These are phyloP conservation scores for Sphagnurus paluster DNA, from an alignment of 1,284 basidiomycete species.

Conservation along the genomic window DNA sequence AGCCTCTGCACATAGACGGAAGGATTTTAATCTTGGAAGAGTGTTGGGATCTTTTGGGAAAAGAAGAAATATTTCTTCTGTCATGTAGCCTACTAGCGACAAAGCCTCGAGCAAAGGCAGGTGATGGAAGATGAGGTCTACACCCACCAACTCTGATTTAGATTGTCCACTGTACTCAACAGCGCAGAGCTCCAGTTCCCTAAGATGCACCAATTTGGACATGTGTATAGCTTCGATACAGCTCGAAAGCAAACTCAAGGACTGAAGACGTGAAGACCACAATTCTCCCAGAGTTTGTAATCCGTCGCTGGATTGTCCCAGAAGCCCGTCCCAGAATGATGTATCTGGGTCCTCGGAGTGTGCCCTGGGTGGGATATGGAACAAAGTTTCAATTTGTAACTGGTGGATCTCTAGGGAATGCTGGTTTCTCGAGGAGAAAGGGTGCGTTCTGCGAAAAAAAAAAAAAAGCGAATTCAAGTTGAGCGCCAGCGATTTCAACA, in stretches of 20 bases:
- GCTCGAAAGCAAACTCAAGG: constrained; percentile 28
- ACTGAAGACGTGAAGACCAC: constrained; percentile 24
- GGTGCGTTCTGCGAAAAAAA: constrained; percentile 1
- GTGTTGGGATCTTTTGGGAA: constrained; percentile 26
- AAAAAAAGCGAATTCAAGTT: too few species aligned
- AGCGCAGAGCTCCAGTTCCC: constrained; percentile 32
- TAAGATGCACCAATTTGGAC: constrained; percentile 30
- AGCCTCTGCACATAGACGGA: constrained; percentile 32
- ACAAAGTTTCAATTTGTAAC: constrained; percentile 10
- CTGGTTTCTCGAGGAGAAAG: background rate
- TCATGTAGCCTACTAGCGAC: constrained; percentile 31
- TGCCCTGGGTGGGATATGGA: constrained; percentile 10
- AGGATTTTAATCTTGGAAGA: constrained; percentile 32
- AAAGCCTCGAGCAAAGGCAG: constrained; percentile 32
- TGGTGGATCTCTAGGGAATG: constrained; percentile 2
- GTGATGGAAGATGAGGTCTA: constrained; percentile 37
- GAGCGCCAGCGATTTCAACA: background rate
- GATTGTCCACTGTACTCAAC: constrained; percentile 17
- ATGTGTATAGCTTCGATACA: constrained; percentile 33
- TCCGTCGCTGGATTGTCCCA: background rate
- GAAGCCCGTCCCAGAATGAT: constrained; percentile 1
- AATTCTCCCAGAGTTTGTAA: constrained; percentile 1
- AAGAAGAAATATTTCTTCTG: constrained; percentile 23
- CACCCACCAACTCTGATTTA: constrained; percentile 26
- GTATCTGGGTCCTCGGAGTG: constrained; percentile 6